These are phyloP conservation scores for Murraya koenigii DNA, from an alignment of 345 rosid species.

Conservation along the genomic window DNA sequence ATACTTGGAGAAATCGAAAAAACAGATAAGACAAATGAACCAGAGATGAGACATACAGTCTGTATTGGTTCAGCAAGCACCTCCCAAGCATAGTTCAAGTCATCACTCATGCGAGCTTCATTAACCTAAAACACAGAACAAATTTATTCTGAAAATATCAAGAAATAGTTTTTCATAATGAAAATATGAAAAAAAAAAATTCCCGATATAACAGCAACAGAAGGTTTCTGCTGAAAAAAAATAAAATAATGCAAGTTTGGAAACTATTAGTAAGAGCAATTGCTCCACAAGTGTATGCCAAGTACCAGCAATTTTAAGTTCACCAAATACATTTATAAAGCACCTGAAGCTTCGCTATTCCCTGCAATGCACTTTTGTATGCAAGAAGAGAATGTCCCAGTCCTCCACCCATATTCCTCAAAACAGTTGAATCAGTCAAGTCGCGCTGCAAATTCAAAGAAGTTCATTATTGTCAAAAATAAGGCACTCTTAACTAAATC, in stretches of 20 bases:
- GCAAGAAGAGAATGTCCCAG: constrained; percentile 95
- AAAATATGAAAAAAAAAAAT: not conserved
- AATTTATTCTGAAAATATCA: not conserved
- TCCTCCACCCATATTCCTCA: constrained; percentile 94
- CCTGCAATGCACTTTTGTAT: constrained; percentile 83
- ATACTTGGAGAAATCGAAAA: not conserved
- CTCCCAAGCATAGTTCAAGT: constrained; percentile 87
- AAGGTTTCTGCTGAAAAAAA: constrained; percentile 2
- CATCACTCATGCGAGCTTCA: constrained; percentile 66
- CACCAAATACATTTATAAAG: not conserved
- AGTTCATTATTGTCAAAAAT: constrained; percentile 6
- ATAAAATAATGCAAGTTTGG: not conserved
- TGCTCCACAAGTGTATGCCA: constrained; percentile 1
- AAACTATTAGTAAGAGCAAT: not conserved
- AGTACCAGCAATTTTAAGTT: not conserved
- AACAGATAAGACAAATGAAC: not conserved
- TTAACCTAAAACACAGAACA: constrained; percentile 53
- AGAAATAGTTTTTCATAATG: not conserved
- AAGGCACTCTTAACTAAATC: not conserved
- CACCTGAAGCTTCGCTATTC: constrained; percentile 90
- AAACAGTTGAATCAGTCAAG: constrained; percentile 89
- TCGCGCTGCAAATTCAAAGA: constrained; percentile 61
- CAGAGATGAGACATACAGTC: constrained; percentile 58
- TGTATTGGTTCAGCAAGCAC: constrained; percentile 97
- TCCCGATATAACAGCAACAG: not conserved